Evolutionary conservation across 768 basidiomycete species (phyloP), one percentile per base, ranked within the genome.

Genomic region (Lepiota venenata): DNA sequence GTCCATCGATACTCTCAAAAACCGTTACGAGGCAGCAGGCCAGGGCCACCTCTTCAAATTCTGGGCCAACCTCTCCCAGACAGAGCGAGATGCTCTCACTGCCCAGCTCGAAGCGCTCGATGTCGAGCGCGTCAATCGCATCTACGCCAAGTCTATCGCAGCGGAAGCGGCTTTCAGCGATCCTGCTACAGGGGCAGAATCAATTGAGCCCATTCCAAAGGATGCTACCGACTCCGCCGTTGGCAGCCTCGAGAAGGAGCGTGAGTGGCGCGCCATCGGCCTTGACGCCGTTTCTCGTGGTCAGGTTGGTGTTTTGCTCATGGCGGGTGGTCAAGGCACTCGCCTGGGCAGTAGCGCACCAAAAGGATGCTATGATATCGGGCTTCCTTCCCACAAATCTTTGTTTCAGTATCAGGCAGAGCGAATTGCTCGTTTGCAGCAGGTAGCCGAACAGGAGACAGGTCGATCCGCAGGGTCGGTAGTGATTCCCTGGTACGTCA

Each of bases 401-500:
- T 84, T 99, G 51, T 98, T 99, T 77, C 93, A 97, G 63, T 88
- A 91, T 61, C 97, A 99, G 71, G 97, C 95, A n/a, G 94, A 96
- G 73, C 84, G 97, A 52, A 97, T 99, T 67, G 78, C 80, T 56
- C 84, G 90, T 55, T 73, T 99, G 52, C 91, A 96, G 70, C 73
- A 73, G 29, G 67, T 96, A 49, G 93, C 93, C 0, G 85, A 83
- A 66, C 66, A 77, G 36, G 73, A 81, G 57, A 66, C 62, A 46
- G 66, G 70, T 37, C 84, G 84, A 62, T 70, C 80, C 14, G 66
- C 71, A 15, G 83, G 80, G 46, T 80, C 82, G 1, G 89, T 92
- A 50, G 69, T 82, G 49, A 83, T 98, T 53, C 91, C 92, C 36
- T 98, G 97, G 97, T 98, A 98, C 73, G 85, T 99, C 64, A 99